Base-by-base conservation (phyloP, 2,329 filamentous ascomycete species). In the Microdochium nivale region DNA sequence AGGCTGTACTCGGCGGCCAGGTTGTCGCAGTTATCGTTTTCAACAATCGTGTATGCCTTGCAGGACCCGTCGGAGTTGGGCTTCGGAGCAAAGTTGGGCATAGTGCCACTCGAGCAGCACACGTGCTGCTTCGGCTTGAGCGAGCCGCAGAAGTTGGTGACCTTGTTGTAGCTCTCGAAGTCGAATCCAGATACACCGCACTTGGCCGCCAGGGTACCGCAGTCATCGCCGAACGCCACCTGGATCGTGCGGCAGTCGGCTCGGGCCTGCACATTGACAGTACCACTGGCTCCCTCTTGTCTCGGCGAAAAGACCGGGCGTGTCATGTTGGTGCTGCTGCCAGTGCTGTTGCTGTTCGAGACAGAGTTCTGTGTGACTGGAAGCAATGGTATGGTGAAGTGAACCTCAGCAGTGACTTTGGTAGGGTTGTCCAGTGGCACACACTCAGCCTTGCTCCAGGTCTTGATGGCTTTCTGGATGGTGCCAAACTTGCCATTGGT, bases 161-260 rank as follows among this genome's bases (percentile, higher is more conserved):
- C 49, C 1, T 50, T 50, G 54, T 77, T 76, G 55, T 65, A 72
- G 49, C 67, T 65, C 16, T 55, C 63, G 47, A 75, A 69, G 44
- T 75, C 61, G 11, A 56, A 48, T 2, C 56, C 54, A 0, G 66
- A 65, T 14, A 77, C 70, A 3, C 68, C 65, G 50, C 73, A 76
- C 35, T 60, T 59, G 4, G 56, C 49, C 0, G 70, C 70, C 0
- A 77, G 58, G 0, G 64, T 53, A 0, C 52, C 60, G 44, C 73
- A 76, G 44, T 60, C 56, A 49, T 75, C 69, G 1, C 67, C 68
- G 0, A 59, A 57, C 1, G 58, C 56, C 10, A 72, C 69, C 32
- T 69, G 58, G 11, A 62, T 10, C 58, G 56, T 53, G 58, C 33
- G 33, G 33, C 33, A 37, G 33, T 37, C 33, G 16, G 11, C 33